These are phyloP conservation scores for Butyriboletus pseudospeciosus DNA, from an alignment of 1,284 basidiomycete genomes.

Conservation along the genomic window DNA sequence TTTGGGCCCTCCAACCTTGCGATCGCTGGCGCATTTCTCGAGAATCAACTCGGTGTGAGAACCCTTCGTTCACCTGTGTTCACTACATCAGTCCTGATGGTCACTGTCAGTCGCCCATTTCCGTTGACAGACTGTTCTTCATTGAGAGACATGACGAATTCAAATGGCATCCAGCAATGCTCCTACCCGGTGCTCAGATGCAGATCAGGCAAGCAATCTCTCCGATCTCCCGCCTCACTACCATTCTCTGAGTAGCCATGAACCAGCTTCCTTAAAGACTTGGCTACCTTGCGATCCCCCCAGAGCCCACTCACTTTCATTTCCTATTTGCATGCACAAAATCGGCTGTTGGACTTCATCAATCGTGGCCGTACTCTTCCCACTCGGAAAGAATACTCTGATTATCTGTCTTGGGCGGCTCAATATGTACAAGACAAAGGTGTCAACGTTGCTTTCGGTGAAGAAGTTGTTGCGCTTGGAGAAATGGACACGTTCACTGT, in stretches of 20 bases:
- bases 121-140: conserved; percentile 41
- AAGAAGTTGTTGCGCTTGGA: conserved; percentile 45
- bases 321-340: conserved; percentile 51
- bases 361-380: conserved; percentile 88
- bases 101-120: conserved; percentile 22
- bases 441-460: conserved; percentile 44
- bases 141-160: conserved; percentile 50
- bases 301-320: conserved; percentile 56
- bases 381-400: conserved; percentile 76
- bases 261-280: conserved; percentile 54
- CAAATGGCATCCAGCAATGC: conserved; percentile 58
- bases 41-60: conserved; percentile 25
- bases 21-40: conserved; percentile 52
- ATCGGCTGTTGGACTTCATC: conserved; percentile 58
- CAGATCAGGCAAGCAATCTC: conserved; percentile 46
- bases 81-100: background rate
- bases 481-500: conserved; percentile 36
- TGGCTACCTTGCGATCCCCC: conserved; percentile 55
- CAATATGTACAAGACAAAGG: conserved; percentile 42
- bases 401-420: conserved; percentile 57
- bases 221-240: background rate
- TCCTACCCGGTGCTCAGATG: conserved; percentile 54
- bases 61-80: background rate
- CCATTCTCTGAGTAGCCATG: conserved; percentile 8
- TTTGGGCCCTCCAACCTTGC: conserved; percentile 60